Evolutionary conservation across 2,329 filamentous ascomycete genomes (phyloP).

Genomic region (Clonostachys byssicola): DNA sequence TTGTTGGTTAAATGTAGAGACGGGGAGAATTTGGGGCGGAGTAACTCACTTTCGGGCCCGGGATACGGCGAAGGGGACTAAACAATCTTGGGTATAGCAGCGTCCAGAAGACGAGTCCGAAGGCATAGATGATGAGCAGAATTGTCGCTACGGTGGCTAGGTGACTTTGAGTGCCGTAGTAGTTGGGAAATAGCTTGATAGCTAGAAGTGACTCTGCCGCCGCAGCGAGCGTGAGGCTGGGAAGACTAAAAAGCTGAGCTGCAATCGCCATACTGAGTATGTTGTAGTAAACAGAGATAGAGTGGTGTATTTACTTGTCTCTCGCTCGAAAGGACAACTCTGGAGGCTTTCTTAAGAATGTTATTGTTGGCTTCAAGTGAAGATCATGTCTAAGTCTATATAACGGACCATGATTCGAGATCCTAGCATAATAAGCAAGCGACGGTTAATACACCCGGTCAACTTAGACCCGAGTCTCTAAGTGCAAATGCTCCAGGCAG

Average conservation of each 20-base stretch:
- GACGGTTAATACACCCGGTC: no score
- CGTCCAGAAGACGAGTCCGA: conserved; percentile 6
- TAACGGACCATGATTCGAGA: no score
- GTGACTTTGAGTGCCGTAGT: conserved; percentile 7
- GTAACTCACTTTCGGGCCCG: conserved; percentile 6
- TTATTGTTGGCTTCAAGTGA: no score
- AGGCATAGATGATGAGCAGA: conserved; percentile 4
- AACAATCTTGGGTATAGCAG: conserved; percentile 5
- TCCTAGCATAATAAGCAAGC: no score
- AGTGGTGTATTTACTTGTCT: no score
- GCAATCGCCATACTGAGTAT: conserved; percentile 2
- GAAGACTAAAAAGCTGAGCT: conserved; percentile 12
- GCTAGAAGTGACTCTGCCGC: conserved; percentile 15
- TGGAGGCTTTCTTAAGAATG: no score
- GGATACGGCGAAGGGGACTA: conserved; percentile 5
- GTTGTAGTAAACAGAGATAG: background rate
- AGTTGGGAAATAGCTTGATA: conserved; percentile 16
- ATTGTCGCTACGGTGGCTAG: conserved; percentile 5
- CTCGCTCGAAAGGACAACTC: no score
- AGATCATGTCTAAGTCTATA: no score
- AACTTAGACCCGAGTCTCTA: no score
- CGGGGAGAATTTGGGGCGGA: background rate
- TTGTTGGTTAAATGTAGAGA: background rate
- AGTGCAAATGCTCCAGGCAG: no score
- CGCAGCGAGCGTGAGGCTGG: conserved; percentile 13